phyloP scores from a whole-genome alignment of 2,329 filamentous ascomycete genomes.

The Neoascochyta sp. region DNA sequence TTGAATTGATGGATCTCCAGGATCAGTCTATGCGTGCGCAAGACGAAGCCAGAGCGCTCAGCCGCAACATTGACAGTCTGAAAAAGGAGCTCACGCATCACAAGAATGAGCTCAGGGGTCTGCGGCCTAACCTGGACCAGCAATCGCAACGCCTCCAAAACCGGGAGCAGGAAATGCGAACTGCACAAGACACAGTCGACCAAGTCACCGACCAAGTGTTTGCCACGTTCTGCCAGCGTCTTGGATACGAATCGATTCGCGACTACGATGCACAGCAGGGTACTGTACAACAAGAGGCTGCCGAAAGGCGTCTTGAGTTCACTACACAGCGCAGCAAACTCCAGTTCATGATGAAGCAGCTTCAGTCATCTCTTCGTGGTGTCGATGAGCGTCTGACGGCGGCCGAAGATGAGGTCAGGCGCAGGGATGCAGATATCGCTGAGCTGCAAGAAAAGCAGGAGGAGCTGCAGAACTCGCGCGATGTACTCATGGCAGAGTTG shows the following conservation, averaged over 20 bases:
- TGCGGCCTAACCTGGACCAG: conserved; percentile 73
- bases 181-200: conserved; percentile 63
- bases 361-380: conserved; percentile 68
- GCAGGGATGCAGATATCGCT: conserved; percentile 63
- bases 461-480: conserved; percentile 68
- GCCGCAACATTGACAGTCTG: conserved; percentile 81
- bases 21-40: conserved; percentile 68
- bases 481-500: conserved; percentile 70
- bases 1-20: conserved; percentile 75
- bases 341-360: conserved; percentile 59
- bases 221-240: conserved; percentile 73
- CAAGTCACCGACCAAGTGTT: conserved; percentile 88
- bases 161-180: conserved; percentile 54
- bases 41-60: conserved; percentile 72
- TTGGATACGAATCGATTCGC: conserved; percentile 85
- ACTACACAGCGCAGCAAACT: conserved; percentile 68
- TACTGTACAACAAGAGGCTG: conserved; percentile 83
- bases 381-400: conserved; percentile 66
- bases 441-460: conserved; percentile 67
- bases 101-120: conserved; percentile 68
- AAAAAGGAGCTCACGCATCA: conserved; percentile 74
- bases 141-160: conserved; percentile 66
- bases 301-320: conserved; percentile 82
- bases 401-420: conserved; percentile 63
- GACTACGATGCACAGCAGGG: conserved; percentile 93